phyloP scores from a whole-genome alignment of 2,329 filamentous ascomycete species.

The Alternaria sp. region DNA sequence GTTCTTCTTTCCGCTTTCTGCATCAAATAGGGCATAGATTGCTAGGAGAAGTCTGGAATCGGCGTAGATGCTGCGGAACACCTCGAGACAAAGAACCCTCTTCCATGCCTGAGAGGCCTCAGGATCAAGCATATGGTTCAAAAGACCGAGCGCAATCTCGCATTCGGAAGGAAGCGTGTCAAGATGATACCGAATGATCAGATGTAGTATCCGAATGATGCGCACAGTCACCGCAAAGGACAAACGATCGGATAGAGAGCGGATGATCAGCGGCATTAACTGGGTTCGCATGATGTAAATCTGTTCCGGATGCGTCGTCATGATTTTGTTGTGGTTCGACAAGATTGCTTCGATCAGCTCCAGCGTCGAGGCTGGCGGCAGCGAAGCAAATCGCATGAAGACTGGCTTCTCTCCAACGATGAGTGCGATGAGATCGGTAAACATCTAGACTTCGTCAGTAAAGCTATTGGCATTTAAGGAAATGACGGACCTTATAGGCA shows the following conservation, averaged over 20 bases:
- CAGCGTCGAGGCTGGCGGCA: constrained; percentile 83
- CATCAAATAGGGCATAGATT: constrained; percentile 83
- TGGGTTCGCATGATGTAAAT: constrained; percentile 76
- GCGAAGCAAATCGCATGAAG: constrained; percentile 78
- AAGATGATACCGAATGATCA: constrained; percentile 80
- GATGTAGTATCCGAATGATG: constrained; percentile 80
- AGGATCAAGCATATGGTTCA: constrained; percentile 87
- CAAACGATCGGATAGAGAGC: constrained; percentile 76
- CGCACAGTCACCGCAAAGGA: constrained; percentile 84
- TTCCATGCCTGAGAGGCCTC: constrained; percentile 83
- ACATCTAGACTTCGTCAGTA: constrained; percentile 61
- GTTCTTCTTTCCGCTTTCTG: constrained; percentile 71
- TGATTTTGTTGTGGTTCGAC: constrained; percentile 81
- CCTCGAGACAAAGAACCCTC: constrained; percentile 86
- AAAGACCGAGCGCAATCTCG: constrained; percentile 78
- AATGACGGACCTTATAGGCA: constrained; percentile 70
- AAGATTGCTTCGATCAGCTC: constrained; percentile 92
- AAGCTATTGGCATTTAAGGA: neutral
- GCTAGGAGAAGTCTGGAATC: constrained; percentile 79
- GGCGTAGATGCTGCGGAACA: constrained; percentile 83
- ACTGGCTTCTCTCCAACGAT: constrained; percentile 84
- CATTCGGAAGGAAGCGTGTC: constrained; percentile 77
- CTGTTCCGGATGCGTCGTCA: constrained; percentile 80
- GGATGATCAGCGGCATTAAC: constrained; percentile 83
- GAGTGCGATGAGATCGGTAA: constrained; percentile 88